A percentile compares a stretch with the other conserved stretches of the same genome.
Evolutionary conservation across 2,329 filamentous ascomycete genomes (phyloP).

Genomic region (Pseudocercospora musae): DNA sequence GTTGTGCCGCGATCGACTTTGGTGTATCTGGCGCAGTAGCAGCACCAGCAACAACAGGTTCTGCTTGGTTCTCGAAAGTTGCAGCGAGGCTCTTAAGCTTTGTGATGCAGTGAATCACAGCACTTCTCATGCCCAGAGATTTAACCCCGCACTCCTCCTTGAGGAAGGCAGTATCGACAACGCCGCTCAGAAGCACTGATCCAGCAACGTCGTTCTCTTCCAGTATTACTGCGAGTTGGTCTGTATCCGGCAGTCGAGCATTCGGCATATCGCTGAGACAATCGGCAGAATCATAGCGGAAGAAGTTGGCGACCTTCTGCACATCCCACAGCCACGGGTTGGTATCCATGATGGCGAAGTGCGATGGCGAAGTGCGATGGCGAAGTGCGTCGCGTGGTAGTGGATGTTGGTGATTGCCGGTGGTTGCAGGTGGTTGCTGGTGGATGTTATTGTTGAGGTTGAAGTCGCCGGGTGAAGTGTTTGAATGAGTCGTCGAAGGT

Average conservation of each 20-base stretch:
- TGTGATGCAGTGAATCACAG: conserved; percentile 57
- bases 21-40: conserved; percentile 12
- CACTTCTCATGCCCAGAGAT: conserved; percentile 56
- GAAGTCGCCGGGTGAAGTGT: not conserved
- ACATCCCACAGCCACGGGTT: conserved; percentile 76
- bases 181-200: conserved; percentile 56
- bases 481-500: not conserved
- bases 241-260: conserved; percentile 51
- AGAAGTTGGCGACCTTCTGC: conserved; percentile 62
- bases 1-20: conserved; percentile 10
- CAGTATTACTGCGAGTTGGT: conserved; percentile 53
- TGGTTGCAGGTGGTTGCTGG: too few species aligned
- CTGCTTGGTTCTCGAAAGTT: not conserved
- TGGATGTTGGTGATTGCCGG: not conserved
- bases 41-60: too few species aligned
- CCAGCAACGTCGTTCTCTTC: conserved; percentile 65
- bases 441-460: conserved; percentile 10
- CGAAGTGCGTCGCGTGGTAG: not conserved
- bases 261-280: conserved; percentile 29
- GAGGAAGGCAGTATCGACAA: conserved; percentile 49
- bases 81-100: conserved; percentile 43
- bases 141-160: conserved; percentile 57
- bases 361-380: too few species aligned
- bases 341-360: conserved; percentile 31
- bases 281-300: conserved; percentile 51